Evolutionary conservation across 495 filamentous ascomycete species (phyloP), one percentile per base, ranked within the genome.

Genomic region (Xylaria nigripes): DNA sequence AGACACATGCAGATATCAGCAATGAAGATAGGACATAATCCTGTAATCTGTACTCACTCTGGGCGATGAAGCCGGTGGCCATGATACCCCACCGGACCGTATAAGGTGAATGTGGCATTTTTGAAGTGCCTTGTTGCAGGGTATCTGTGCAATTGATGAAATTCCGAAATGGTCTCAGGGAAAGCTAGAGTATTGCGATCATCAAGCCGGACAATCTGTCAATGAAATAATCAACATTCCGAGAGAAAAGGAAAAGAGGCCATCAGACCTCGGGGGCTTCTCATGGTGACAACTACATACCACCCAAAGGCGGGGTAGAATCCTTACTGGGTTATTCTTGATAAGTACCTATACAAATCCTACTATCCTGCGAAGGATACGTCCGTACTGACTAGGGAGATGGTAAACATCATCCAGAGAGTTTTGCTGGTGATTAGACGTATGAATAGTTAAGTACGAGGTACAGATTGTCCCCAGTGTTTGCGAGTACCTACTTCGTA

Each of bases 1-100:
- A 18, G 36, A 2, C 15, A 19, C 1, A 18, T 24, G 51, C 47
- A 38, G 30, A 19, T 22, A 54, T 16, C 18, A 1, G 29, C 9
- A 21, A n/a, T n/a, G n/a, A n/a, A 12, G 2, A 6, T 19, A n/a
- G 18, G 36, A 40, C 36, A 40, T 40, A 16, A 19, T 40, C 36
- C 4, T n/a, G 36, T 40, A 44, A 46, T 13, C 40, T 27, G 23
- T 34, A 71, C 75, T 64, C 70, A 86, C 85, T 78, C 65, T 83
- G 75, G 25, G 88, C 88, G 56, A 93, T 91, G 65, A 85, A 79
- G 49, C 88, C 87, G 19, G 87, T 91, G 61, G 87, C 88, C 70
- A 93, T 73, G 64, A 93, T 90, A 65, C 88, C 88, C 87, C 87
- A 91, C 56, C 76, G 79, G 45, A 87, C 63, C 53, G 79, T 82